phyloP scores from a whole-genome alignment of 164 flowering plant species.

The Saururus chinensis region DNA sequence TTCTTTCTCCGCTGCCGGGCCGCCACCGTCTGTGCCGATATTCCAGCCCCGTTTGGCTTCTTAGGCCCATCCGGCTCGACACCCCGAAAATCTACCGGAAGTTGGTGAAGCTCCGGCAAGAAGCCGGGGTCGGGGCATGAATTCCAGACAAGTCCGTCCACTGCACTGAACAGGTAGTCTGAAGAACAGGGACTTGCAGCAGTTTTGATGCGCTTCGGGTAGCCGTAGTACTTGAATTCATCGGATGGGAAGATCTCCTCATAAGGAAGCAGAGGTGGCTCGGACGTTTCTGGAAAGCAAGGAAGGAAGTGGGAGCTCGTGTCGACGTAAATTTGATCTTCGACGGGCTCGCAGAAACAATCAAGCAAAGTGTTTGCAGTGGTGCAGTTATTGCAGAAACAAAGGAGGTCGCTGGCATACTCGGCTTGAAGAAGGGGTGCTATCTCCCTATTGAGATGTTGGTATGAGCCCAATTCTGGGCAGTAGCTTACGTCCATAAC shows the following conservation, averaged over 20 bases:
- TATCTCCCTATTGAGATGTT: background rate
- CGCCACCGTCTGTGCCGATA: slow-evolving; percentile 71
- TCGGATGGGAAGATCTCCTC: slow-evolving; percentile 3
- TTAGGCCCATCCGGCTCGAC: background rate
- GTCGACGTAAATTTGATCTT: background rate
- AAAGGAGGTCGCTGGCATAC: background rate
- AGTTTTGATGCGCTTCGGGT: slow-evolving; percentile 10
- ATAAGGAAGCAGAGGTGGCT: background rate
- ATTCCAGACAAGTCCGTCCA: background rate
- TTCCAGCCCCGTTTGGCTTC: slow-evolving; percentile 4
- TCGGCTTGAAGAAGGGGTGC: background rate
- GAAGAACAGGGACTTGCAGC: background rate
- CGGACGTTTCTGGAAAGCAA: background rate
- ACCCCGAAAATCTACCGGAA: background rate
- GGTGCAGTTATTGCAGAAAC: slow-evolving; percentile 1
- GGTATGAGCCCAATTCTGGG: background rate
- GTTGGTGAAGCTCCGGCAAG: background rate
- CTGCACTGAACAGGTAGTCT: background rate
- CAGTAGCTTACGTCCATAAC: background rate
- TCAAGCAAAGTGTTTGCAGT: background rate
- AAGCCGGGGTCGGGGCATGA: background rate
- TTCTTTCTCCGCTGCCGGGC: slow-evolving; percentile 82
- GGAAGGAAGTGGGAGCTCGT: background rate
- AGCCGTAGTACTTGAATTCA: slow-evolving; percentile 1
- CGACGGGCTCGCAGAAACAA: background rate